Conservation (phyloP, 2,329 filamentous ascomycete species). For the Clonostachys solani region DNA sequence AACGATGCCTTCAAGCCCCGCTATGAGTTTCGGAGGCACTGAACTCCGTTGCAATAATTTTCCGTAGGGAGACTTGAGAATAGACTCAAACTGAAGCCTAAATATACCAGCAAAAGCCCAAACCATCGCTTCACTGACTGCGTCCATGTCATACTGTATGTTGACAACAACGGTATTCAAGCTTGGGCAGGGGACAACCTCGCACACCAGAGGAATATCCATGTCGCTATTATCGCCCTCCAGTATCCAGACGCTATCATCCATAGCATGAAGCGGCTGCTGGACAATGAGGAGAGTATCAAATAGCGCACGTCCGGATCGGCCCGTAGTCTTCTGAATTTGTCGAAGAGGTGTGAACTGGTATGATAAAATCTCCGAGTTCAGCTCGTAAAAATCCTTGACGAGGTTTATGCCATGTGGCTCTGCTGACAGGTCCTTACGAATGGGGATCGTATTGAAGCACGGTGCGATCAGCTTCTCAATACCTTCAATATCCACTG, state of each 20-base stretch:
- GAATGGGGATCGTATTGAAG: conserved; percentile 82
- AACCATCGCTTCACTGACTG: conserved; percentile 19
- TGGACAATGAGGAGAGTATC: conserved; percentile 81
- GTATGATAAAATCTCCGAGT: conserved; percentile 57
- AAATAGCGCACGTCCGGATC: conserved; percentile 55
- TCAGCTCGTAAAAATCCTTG: conserved; percentile 55
- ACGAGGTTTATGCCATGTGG: conserved; percentile 31
- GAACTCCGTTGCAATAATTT: conserved; percentile 7
- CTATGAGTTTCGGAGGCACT: conserved; percentile 12
- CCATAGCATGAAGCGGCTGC: conserved; percentile 53
- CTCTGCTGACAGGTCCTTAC: conserved; percentile 43
- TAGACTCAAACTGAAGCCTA: conserved; percentile 16
- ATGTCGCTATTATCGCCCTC: conserved; percentile 57
- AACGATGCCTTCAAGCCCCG: conserved; percentile 11
- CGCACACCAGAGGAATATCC: conserved; percentile 75
- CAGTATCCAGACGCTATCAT: conserved; percentile 50
- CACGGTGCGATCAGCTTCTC: conserved; percentile 80
- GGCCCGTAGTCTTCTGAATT: conserved; percentile 53
- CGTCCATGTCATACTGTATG: conserved; percentile 57
- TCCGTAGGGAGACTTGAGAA: conserved; percentile 19
- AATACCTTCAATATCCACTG: conserved; percentile 58
- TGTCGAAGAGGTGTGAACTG: conserved; percentile 73
- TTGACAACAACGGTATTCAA: conserved; percentile 51
- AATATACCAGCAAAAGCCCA: conserved; percentile 20
- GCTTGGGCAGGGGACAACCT: conserved; percentile 55